Evolutionary conservation across 768 basidiomycete genomes (phyloP).

Genomic region (Trametopsis cervina): DNA sequence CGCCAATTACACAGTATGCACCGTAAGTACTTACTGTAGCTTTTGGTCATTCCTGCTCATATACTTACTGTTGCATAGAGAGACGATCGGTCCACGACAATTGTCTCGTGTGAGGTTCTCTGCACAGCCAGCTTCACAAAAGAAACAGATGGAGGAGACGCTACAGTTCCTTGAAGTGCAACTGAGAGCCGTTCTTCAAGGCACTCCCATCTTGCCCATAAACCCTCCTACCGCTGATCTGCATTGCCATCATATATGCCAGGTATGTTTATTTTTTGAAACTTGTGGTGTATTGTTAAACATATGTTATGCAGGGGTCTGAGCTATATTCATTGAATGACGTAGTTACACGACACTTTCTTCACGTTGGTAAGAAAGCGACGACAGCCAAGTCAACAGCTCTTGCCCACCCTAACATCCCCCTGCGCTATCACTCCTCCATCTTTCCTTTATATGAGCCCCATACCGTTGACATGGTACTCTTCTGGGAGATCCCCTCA

Average conservation of each 20-base stretch:
- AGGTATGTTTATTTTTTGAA: slow-evolving; percentile 30
- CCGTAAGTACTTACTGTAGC: slow-evolving; percentile 44
- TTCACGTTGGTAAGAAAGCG: slow-evolving; percentile 44
- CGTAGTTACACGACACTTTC: slow-evolving; percentile 35
- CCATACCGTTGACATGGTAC: slow-evolving; percentile 56
- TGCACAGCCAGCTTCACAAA: not conserved
- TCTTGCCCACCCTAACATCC: slow-evolving; percentile 49
- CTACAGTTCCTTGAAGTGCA: slow-evolving; percentile 44
- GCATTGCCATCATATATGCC: slow-evolving; percentile 37
- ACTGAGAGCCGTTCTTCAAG: slow-evolving; percentile 44
- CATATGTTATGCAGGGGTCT: slow-evolving; percentile 7
- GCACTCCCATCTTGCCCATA: slow-evolving; percentile 29
- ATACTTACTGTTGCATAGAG: too few species aligned
- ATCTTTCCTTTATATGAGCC: slow-evolving; percentile 85
- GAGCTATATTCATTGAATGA: slow-evolving; percentile 15
- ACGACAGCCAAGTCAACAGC: slow-evolving; percentile 28
- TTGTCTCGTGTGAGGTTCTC: not conserved
- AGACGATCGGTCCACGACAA: not conserved
- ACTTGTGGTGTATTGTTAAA: slow-evolving; percentile 1
- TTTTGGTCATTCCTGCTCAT: too few species aligned
- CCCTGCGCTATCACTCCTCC: slow-evolving; percentile 36
- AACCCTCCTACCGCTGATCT: slow-evolving; percentile 50
- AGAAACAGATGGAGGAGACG: slow-evolving; percentile 26
- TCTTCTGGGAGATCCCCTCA: slow-evolving; percentile 70
- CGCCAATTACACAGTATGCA: slow-evolving; percentile 27